Conservation (phyloP, 2,329 filamentous ascomycete species). For the Sclerotiophoma versabilis region DNA sequence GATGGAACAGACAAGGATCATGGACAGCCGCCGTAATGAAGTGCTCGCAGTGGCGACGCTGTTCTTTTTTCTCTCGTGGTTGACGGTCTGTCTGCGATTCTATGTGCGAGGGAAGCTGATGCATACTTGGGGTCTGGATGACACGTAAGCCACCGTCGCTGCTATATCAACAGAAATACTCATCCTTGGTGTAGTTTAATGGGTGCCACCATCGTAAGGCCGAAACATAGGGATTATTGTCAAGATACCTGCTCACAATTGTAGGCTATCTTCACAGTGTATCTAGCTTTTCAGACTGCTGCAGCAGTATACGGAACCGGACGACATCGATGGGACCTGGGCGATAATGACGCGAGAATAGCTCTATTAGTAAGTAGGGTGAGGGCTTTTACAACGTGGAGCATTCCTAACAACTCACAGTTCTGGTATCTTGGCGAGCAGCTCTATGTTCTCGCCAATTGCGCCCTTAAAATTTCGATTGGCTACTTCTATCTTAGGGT, state of each 20-base stretch:
- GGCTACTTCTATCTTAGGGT: conserved; percentile 62
- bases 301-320: conserved; percentile 52
- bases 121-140: conserved; percentile 46
- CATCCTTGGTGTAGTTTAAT: conserved; percentile 33
- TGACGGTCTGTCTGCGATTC: conserved; percentile 46
- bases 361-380: conserved; percentile 36
- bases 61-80: conserved; percentile 49
- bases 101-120: conserved; percentile 45
- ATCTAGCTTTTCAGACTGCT: conserved; percentile 50
- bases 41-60: conserved; percentile 40
- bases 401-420: conserved; percentile 24
- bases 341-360: conserved; percentile 35
- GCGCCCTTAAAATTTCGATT: conserved; percentile 60
- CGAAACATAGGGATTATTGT: neutral
- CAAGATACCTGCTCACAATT: neutral
- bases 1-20: conserved; percentile 7
- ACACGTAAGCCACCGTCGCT: conserved; percentile 33
- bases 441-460: conserved; percentile 59
- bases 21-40: conserved; percentile 28
- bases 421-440: conserved; percentile 65
- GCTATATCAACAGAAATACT: neutral
- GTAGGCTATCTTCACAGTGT: conserved; percentile 50
- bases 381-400: neutral
- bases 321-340: conserved; percentile 45
- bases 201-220: conserved; percentile 45